Conservation (phyloP, 495 filamentous ascomycete genomes). For the Neurospora hispaniola region DNA sequence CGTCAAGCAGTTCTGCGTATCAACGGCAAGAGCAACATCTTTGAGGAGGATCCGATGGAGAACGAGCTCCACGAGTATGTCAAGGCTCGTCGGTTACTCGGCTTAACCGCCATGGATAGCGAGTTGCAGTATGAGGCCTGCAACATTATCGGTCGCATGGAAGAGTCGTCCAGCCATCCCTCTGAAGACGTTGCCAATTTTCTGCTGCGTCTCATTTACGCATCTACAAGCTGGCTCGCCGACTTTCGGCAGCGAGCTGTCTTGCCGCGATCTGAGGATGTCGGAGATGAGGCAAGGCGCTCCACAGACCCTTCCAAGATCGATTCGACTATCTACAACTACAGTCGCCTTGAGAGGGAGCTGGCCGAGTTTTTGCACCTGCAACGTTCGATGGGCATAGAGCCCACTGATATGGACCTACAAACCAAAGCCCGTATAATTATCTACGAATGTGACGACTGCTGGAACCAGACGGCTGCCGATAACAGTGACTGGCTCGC, state of each 20-base stretch:
- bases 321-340: slow-evolving; percentile 43
- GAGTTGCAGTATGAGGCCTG: slow-evolving; percentile 44
- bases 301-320: slow-evolving; percentile 41
- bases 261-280: slow-evolving; percentile 40
- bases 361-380: slow-evolving; percentile 45
- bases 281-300: slow-evolving; percentile 31
- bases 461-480: slow-evolving; percentile 63
- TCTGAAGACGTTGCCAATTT: slow-evolving; percentile 37
- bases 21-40: slow-evolving; percentile 37
- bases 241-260: slow-evolving; percentile 37
- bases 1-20: slow-evolving; percentile 29
- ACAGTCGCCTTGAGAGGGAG: slow-evolving; percentile 46
- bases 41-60: slow-evolving; percentile 38
- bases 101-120: slow-evolving; percentile 41
- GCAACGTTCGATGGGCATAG: slow-evolving; percentile 37
- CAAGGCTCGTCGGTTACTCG: slow-evolving; percentile 34
- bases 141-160: slow-evolving; percentile 38
- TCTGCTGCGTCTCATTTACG: slow-evolving; percentile 34
- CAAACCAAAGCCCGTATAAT: slow-evolving; percentile 53
- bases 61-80: slow-evolving; percentile 38
- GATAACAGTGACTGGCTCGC: slow-evolving; percentile 54
- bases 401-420: slow-evolving; percentile 50
- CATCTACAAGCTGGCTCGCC: slow-evolving; percentile 34
- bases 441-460: slow-evolving; percentile 55
- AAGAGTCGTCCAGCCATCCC: slow-evolving; percentile 31